A percentile compares a stretch with the other conserved stretches of the same genome.
phyloP scores from a whole-genome alignment of 257 asterid species.

The Galeopsis tetrahit region DNA sequence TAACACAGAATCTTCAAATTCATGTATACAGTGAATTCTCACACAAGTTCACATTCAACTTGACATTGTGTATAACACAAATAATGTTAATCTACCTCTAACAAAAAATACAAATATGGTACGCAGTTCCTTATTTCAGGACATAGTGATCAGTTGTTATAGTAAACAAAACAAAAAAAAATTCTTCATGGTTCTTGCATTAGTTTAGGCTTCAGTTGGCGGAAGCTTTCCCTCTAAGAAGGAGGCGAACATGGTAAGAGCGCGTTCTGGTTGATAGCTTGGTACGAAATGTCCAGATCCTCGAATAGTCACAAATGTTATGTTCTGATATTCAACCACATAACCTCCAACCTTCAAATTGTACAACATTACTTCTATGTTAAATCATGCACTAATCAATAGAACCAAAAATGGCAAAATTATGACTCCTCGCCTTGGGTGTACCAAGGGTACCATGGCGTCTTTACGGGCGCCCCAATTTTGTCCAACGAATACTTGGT shows the following conservation, averaged over 20 bases:
- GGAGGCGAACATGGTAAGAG: conserved; percentile 43
- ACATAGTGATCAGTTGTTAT: neutral
- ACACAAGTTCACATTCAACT: no score
- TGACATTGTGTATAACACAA: no score
- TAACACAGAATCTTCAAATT: no score
- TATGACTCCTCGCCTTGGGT: conserved; percentile 39
- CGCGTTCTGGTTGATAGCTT: conserved; percentile 55
- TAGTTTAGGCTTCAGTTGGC: neutral
- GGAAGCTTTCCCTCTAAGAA: conserved; percentile 56
- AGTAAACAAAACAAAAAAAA: neutral
- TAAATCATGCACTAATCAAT: neutral
- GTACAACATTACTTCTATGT: neutral
- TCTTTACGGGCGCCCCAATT: conserved; percentile 45
- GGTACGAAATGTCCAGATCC: conserved; percentile 68
- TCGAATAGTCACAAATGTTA: conserved; percentile 52
- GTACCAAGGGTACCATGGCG: conserved; percentile 67
- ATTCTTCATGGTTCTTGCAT: neutral
- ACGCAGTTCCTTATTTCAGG: neutral
- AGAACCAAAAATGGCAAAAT: neutral
- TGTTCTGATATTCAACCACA: conserved; percentile 47
- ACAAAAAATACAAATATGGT: no score
- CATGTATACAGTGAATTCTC: no score
- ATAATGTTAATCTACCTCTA: no score
- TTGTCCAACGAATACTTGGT: conserved; percentile 54
- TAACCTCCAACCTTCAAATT: conserved; percentile 60